phyloP scores from a whole-genome alignment of 2,329 filamentous ascomycete species.

The Biscogniauxia mediterranea region DNA sequence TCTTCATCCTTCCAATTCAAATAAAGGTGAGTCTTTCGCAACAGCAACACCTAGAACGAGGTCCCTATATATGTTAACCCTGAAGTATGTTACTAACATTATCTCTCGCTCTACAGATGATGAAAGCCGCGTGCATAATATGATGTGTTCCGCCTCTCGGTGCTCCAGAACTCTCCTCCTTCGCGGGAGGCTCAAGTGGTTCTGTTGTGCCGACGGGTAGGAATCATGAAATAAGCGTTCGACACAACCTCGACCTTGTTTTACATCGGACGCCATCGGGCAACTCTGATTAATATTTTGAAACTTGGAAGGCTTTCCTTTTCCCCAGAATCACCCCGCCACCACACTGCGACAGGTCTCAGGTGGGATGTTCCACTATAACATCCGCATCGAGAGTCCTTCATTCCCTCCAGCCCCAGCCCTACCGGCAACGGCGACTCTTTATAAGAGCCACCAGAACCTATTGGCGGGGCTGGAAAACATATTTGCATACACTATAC shows the following conservation, averaged over 20 bases:
- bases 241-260: conserved; percentile 96
- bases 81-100: conserved; percentile 30
- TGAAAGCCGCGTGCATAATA: conserved; percentile 98
- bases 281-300: conserved; percentile 78
- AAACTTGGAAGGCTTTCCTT: conserved; percentile 28
- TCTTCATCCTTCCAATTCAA: conserved; percentile 99
- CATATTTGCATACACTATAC: not conserved
- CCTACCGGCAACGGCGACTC: not conserved
- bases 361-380: not conserved
- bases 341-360: not conserved
- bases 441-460: not conserved
- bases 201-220: conserved; percentile 61
- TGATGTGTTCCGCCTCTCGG: conserved; percentile 72
- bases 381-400: too few species aligned
- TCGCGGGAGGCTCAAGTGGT: conserved; percentile 87
- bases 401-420: not conserved
- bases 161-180: conserved; percentile 79
- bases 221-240: conserved; percentile 97
- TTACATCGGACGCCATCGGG: conserved; percentile 92
- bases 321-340: not conserved
- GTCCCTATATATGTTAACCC: not conserved
- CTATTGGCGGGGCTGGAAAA: not conserved
- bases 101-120: conserved; percentile 67
- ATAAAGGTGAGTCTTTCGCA: conserved; percentile 69
- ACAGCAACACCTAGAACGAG: not conserved